Percentiles rank a stretch among this genome's conserved stretches.
Conservation (phyloP, 352 stramenopile genomes). For the Phytophthora crassamura region DNA sequence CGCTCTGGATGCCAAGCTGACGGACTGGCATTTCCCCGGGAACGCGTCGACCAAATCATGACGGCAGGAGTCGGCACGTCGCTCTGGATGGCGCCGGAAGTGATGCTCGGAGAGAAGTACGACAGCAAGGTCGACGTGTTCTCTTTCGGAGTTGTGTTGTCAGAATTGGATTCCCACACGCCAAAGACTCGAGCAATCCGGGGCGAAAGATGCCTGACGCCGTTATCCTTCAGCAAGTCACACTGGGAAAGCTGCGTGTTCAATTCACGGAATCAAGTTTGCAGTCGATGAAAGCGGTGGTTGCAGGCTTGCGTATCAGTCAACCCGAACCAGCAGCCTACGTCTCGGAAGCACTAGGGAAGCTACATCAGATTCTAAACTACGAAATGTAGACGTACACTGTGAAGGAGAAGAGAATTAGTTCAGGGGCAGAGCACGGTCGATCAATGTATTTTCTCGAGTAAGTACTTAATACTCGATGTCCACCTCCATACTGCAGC, state of each 20-base stretch:
- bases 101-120: slow-evolving; percentile 26
- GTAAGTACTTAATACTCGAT: no score
- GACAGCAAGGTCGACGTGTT: slow-evolving; percentile 26
- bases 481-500: no score
- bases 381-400: slow-evolving; percentile 10
- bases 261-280: slow-evolving; percentile 24
- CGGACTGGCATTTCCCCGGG: no score
- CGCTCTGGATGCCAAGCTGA: no score
- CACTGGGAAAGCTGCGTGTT: slow-evolving; percentile 16
- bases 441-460: neutral
- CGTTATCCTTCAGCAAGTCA: slow-evolving; percentile 26
- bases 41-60: no score
- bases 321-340: slow-evolving; percentile 13
- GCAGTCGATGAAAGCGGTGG: slow-evolving; percentile 18
- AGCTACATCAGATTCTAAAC: slow-evolving; percentile 22
- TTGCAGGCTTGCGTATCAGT: slow-evolving; percentile 14
- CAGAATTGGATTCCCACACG: slow-evolving; percentile 17
- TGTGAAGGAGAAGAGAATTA: neutral
- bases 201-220: slow-evolving; percentile 21
- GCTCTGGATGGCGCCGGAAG: no score
- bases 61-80: no score
- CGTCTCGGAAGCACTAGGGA: slow-evolving; percentile 20
- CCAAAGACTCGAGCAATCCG: slow-evolving; percentile 22
- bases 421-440: neutral
- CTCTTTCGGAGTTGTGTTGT: slow-evolving; percentile 28